phyloP scores from a whole-genome alignment of 306 rosid genomes.

The Argentina anserina region DNA sequence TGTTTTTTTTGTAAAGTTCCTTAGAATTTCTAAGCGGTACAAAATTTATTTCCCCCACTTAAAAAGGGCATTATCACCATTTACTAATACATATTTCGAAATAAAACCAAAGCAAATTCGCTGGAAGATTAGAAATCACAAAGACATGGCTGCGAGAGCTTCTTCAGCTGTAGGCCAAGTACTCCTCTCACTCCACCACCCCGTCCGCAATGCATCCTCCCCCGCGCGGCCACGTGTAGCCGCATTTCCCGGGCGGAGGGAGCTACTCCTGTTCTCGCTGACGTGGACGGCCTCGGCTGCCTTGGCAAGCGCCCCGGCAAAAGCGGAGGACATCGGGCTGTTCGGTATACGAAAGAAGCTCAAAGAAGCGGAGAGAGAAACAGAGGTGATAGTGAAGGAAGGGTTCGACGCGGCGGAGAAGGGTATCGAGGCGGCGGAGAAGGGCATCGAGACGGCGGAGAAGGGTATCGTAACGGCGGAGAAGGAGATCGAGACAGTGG shows the following conservation, averaged over 20 bases:
- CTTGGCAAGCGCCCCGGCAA: constrained; percentile 29
- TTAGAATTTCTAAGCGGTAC: too few relatives aligned
- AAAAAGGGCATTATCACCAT: background rate
- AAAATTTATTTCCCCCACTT: too few relatives aligned
- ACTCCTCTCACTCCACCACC: constrained; percentile 32
- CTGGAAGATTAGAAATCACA: background rate
- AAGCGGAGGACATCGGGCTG: constrained; percentile 59
- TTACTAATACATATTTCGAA: background rate
- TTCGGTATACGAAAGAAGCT: constrained; percentile 73
- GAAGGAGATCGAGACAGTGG: constrained; percentile 41
- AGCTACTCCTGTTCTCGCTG: constrained; percentile 45
- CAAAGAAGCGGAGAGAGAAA: constrained; percentile 59
- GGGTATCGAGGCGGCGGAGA: constrained; percentile 41
- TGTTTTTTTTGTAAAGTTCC: too few relatives aligned
- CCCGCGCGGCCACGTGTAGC: background rate
- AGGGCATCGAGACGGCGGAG: constrained; percentile 47
- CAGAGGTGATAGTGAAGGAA: constrained; percentile 73
- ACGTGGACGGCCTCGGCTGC: constrained; percentile 48
- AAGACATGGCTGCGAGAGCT: constrained; percentile 39
- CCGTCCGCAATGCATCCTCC: constrained; percentile 24
- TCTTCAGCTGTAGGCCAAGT: constrained; percentile 28
- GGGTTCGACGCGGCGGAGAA: constrained; percentile 74
- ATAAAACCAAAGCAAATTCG: background rate
- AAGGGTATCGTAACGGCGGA: constrained; percentile 45
- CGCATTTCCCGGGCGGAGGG: constrained; percentile 45